A percentile compares a stretch with the other conserved stretches of the same genome.
Evolutionary conservation across 2,329 filamentous ascomycete species (phyloP).

Genomic region (Claviceps digitariae): DNA sequence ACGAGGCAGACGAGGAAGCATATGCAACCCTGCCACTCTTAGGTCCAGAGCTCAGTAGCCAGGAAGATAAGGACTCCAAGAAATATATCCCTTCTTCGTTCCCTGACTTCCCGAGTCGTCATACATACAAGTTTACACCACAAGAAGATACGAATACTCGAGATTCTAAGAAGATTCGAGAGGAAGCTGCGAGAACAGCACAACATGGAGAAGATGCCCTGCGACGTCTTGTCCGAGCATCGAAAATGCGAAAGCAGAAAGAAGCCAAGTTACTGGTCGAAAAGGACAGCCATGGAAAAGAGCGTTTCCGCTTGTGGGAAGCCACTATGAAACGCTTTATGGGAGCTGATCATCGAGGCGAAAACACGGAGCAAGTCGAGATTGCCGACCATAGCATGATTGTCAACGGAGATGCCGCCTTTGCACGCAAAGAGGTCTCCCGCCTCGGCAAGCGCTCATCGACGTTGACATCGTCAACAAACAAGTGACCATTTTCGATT

Average conservation of each 20-base stretch:
- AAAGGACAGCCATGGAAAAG: conserved; percentile 35
- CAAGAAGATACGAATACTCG: conserved; percentile 31
- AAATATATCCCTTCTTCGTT: conserved; percentile 45
- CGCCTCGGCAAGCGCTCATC: conserved; percentile 29
- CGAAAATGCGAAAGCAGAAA: conserved; percentile 51
- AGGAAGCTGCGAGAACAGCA: conserved; percentile 44
- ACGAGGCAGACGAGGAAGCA: conserved; percentile 25
- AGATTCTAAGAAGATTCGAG: conserved; percentile 44
- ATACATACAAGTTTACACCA: conserved; percentile 49
- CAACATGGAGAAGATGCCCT: conserved; percentile 50
- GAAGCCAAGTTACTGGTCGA: conserved; percentile 45
- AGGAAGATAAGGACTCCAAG: conserved; percentile 40
- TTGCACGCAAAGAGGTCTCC: conserved; percentile 39
- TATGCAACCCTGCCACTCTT: conserved; percentile 31
- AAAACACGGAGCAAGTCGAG: conserved; percentile 29
- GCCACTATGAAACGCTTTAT: conserved; percentile 44
- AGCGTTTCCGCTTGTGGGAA: conserved; percentile 48
- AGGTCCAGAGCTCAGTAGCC: conserved; percentile 43
- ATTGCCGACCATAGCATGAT: conserved; percentile 52
- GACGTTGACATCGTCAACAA: conserved; percentile 7
- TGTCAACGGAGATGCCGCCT: conserved; percentile 42
- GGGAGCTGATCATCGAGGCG: conserved; percentile 15
- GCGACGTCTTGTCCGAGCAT: conserved; percentile 43
- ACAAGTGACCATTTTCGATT: neutral
- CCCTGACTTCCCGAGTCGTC: conserved; percentile 48